A percentile compares a stretch with the other conserved stretches of the same genome.
These are phyloP conservation scores for Eutrema salsugineum DNA, from an alignment of 441 rosid species.

Conservation along the genomic window DNA sequence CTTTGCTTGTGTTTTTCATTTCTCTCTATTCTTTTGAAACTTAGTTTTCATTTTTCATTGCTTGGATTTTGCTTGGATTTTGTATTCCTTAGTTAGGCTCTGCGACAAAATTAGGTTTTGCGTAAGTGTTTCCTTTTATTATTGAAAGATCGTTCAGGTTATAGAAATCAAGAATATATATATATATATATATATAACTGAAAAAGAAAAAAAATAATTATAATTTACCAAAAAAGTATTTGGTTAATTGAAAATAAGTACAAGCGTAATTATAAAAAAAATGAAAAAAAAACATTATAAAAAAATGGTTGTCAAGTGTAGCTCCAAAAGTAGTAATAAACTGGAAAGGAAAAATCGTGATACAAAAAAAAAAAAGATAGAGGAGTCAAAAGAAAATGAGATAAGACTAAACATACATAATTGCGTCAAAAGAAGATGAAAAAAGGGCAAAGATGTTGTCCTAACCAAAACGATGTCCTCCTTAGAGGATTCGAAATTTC, in stretches of 20 bases:
- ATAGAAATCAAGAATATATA: too few relatives aligned
- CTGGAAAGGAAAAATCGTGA: too few relatives aligned
- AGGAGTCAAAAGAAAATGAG: neutral
- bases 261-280: too few relatives aligned
- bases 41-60: neutral
- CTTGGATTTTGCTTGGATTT: neutral
- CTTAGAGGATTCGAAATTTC: neutral
- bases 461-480: neutral
- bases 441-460: neutral
- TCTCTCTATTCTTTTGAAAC: neutral
- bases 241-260: neutral
- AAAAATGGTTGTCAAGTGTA: neutral
- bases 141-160: neutral
- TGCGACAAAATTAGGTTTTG: neutral
- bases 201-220: too few relatives aligned
- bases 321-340: neutral
- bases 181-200: too few relatives aligned
- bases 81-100: neutral
- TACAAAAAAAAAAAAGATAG: neutral
- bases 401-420: neutral
- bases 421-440: neutral
- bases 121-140: neutral
- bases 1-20: neutral
- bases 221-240: neutral
- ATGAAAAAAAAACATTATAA: too few relatives aligned